Conservation (phyloP, 768 basidiomycete species). For the Pisolithus microcarpus region DNA sequence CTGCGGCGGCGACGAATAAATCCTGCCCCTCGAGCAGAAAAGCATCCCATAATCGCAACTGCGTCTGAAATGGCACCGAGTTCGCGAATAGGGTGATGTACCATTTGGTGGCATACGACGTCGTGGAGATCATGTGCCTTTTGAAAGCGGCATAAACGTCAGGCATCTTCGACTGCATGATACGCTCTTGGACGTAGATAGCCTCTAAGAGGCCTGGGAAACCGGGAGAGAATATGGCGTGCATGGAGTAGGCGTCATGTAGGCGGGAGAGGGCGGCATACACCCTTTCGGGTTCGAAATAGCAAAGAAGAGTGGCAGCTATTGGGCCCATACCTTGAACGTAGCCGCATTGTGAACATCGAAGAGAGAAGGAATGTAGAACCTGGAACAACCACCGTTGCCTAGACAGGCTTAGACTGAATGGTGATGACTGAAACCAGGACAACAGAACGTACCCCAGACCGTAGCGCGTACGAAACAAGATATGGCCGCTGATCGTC, state of each 20-base stretch:
- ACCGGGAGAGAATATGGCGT: constrained; percentile 83
- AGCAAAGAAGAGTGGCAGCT: constrained; percentile 89
- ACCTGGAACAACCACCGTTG: constrained; percentile 96
- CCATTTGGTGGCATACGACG: constrained; percentile 98
- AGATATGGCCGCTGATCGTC: constrained; percentile 89
- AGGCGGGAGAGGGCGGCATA: constrained; percentile 82
- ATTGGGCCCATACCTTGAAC: constrained; percentile 99
- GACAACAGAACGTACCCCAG: constrained; percentile 52
- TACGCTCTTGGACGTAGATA: constrained; percentile 92
- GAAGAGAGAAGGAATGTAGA: constrained; percentile 82
- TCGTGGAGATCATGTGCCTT: constrained; percentile 85
- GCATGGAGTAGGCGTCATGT: constrained; percentile 84
- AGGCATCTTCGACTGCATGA: constrained; percentile 84
- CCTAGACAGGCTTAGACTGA: constrained; percentile 32
- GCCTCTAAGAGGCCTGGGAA: constrained; percentile 93
- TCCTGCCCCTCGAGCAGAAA: constrained; percentile 89
- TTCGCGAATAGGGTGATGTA: constrained; percentile 98
- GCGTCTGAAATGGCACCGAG: constrained; percentile 91
- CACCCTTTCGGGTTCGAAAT: constrained; percentile 84
- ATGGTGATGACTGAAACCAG: constrained; percentile 3
- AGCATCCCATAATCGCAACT: constrained; percentile 91
- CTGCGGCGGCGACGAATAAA: constrained; percentile 74
- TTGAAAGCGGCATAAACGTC: constrained; percentile 80
- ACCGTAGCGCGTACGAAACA: constrained; percentile 94
- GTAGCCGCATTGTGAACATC: constrained; percentile 85